Conservation (phyloP, 441 rosid species). For the Oxalis stricta region DNA sequence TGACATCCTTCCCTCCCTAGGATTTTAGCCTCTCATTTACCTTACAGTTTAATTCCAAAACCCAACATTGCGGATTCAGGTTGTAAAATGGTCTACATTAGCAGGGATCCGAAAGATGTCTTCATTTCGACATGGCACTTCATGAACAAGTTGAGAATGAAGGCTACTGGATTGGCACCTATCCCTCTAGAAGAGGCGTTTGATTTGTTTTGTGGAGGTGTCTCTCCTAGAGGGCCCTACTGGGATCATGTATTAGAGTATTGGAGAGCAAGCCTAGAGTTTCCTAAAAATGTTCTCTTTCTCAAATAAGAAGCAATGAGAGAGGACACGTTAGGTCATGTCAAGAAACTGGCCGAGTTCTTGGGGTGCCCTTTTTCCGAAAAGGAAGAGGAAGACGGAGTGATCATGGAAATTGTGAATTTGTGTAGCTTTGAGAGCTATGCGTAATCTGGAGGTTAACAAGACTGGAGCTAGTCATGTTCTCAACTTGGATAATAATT, state of each 20-base stretch:
- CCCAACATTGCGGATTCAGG: slow-evolving; percentile 19
- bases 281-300: slow-evolving; percentile 43
- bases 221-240: slow-evolving; percentile 51
- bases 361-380: slow-evolving; percentile 37
- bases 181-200: slow-evolving; percentile 45
- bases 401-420: slow-evolving; percentile 27
- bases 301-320: slow-evolving; percentile 58
- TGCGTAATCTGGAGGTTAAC: slow-evolving; percentile 58
- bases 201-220: slow-evolving; percentile 39
- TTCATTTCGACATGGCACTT: slow-evolving; percentile 54
- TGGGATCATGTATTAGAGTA: slow-evolving; percentile 77
- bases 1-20: slow-evolving; percentile 27
- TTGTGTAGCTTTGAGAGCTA: slow-evolving; percentile 57
- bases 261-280: slow-evolving; percentile 46
- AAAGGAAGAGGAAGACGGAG: slow-evolving; percentile 42
- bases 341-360: slow-evolving; percentile 47
- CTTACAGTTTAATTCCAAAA: slow-evolving; percentile 27
- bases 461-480: too few relatives aligned
- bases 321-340: slow-evolving; percentile 19
- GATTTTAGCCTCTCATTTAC: slow-evolving; percentile 58
- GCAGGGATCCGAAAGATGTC: slow-evolving; percentile 68
- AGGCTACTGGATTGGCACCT: slow-evolving; percentile 14
- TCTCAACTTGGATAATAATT: too few relatives aligned
- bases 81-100: slow-evolving; percentile 41
- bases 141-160: slow-evolving; percentile 26